Evolutionary conservation across 805 yeast species (phyloP).

Genomic region (Kazachstania taianensis): DNA sequence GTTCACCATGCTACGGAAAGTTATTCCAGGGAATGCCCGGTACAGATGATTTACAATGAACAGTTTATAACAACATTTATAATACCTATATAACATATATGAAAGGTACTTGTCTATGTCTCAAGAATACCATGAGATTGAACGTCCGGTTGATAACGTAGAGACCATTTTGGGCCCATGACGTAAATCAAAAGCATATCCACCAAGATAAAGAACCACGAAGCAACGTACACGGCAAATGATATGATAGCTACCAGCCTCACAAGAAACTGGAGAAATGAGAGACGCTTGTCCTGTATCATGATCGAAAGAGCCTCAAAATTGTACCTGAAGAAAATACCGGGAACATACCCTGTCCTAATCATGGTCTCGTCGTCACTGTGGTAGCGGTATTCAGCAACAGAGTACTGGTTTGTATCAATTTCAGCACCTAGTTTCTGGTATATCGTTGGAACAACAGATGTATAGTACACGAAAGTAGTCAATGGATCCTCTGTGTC

Average conservation of each 20-base stretch:
- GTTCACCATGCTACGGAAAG: constrained; percentile 37
- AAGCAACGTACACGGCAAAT: constrained; percentile 61
- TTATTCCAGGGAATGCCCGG: constrained; percentile 46
- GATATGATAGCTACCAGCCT: constrained; percentile 75
- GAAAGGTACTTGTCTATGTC: too few species aligned
- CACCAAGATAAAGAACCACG: constrained; percentile 49
- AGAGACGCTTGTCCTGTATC: constrained; percentile 59
- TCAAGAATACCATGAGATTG: constrained; percentile 23
- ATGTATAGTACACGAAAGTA: constrained; percentile 54
- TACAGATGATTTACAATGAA: constrained; percentile 11
- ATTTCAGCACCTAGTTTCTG: constrained; percentile 58
- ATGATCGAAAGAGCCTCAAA: constrained; percentile 77
- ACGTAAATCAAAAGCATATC: constrained; percentile 44
- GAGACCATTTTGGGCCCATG: constrained; percentile 48
- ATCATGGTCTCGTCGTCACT: constrained; percentile 7
- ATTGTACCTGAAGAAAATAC: constrained; percentile 73
- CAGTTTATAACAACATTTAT: not conserved
- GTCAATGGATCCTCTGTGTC: constrained; percentile 39
- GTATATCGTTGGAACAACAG: constrained; percentile 77
- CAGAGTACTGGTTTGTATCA: constrained; percentile 80
- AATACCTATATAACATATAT: too few species aligned
- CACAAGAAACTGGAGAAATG: constrained; percentile 69
- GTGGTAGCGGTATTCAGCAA: constrained; percentile 40
- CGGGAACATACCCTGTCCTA: constrained; percentile 41
- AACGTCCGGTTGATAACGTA: constrained; percentile 24